phyloP scores from a whole-genome alignment of 2,329 filamentous ascomycete genomes.

The Nothophaeocryptopus gaeumannii region DNA sequence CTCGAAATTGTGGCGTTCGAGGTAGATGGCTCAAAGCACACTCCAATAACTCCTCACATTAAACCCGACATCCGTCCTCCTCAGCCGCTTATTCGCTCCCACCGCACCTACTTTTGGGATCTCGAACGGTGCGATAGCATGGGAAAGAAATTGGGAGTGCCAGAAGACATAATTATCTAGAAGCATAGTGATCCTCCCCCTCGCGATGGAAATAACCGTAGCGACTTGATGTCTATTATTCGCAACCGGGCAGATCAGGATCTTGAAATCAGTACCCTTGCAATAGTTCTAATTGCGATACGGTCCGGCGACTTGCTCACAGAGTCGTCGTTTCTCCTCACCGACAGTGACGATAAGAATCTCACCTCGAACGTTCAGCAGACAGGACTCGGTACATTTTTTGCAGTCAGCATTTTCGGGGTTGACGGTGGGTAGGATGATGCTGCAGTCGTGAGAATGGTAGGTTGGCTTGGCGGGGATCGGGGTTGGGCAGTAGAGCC shows the following conservation, averaged over 20 bases:
- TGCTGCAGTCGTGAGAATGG: conserved; percentile 2
- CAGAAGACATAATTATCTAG: conserved; percentile 13
- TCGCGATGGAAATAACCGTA: conserved; percentile 1
- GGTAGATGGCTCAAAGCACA: conserved; percentile 29
- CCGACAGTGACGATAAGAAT: conserved; percentile 14
- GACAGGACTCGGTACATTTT: conserved; percentile 7
- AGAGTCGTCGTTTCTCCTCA: neutral
- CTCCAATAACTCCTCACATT: conserved; percentile 22
- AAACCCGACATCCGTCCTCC: conserved; percentile 5
- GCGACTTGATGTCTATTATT: conserved; percentile 14
- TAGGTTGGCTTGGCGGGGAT: neutral
- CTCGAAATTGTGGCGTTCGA: conserved; percentile 38
- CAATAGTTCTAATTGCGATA: neutral
- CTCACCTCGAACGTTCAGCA: neutral
- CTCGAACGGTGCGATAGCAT: conserved; percentile 8
- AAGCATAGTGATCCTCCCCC: conserved; percentile 3
- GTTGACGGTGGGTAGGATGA: conserved; percentile 14
- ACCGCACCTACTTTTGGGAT: conserved; percentile 11
- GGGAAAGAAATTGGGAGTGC: conserved; percentile 1
- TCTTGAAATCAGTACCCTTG: neutral
- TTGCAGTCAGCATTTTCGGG: conserved; percentile 9
- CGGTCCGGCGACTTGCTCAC: neutral
- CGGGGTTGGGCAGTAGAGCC: conserved; percentile 7
- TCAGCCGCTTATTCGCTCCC: conserved; percentile 18
- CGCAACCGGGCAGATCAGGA: neutral